Conservation (phyloP, 148 eudicot species). For the Polygonum aviculare region DNA sequence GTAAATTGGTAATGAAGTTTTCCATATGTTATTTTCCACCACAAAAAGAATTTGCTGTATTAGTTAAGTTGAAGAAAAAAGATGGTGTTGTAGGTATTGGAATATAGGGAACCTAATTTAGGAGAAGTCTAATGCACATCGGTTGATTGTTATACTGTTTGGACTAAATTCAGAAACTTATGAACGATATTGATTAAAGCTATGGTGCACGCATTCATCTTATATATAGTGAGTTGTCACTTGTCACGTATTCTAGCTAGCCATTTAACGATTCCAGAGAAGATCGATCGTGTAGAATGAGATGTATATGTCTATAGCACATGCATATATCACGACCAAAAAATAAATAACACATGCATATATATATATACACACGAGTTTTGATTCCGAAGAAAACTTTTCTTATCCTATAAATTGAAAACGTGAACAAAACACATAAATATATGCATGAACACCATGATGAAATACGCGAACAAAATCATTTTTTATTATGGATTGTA, state of each 20-base stretch:
- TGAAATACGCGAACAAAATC: too few species aligned
- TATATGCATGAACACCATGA: too few species aligned
- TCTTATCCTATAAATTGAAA: too few species aligned
- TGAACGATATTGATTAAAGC: background rate
- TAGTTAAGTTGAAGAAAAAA: background rate
- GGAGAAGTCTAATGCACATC: background rate
- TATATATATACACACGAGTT: too few species aligned
- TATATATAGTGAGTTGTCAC: background rate
- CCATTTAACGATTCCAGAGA: background rate
- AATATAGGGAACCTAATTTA: background rate
- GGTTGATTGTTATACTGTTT: background rate
- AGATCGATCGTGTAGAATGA: background rate
- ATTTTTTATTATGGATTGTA: too few species aligned
- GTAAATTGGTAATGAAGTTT: background rate
- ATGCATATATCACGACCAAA: background rate
- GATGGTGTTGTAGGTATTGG: background rate
- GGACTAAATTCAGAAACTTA: background rate
- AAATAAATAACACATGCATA: too few species aligned
- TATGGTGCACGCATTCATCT: background rate
- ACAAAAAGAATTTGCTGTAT: background rate
- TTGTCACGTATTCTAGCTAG: constrained; percentile 1
- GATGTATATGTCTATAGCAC: background rate
- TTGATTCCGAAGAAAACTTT: too few species aligned
- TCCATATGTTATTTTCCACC: background rate
- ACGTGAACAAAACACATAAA: too few species aligned